phyloP scores from a whole-genome alignment of 495 filamentous ascomycete species.

The Massariosphaeria phaeospora region DNA sequence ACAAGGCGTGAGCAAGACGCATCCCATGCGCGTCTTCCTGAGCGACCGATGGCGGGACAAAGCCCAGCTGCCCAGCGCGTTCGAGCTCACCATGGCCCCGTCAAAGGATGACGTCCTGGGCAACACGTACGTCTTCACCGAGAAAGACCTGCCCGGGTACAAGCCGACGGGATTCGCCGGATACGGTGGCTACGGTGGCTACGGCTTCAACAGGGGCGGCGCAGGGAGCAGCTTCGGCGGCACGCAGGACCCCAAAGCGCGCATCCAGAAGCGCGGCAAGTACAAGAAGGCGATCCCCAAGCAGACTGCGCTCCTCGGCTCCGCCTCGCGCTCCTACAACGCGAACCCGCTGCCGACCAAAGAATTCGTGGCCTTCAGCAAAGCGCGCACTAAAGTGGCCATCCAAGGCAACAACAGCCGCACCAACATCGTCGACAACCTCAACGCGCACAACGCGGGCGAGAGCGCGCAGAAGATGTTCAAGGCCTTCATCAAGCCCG shows the following conservation, averaged over 20 bases:
- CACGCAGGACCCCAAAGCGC: constrained; percentile 24
- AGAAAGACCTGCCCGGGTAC: constrained; percentile 82
- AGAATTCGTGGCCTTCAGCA: constrained; percentile 61
- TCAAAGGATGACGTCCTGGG: constrained; percentile 38
- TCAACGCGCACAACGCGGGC: background rate
- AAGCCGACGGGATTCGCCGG: constrained; percentile 29
- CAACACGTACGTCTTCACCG: constrained; percentile 87
- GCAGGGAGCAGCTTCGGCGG: constrained; percentile 1
- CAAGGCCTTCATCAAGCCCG: constrained; percentile 21
- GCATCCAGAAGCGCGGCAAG: constrained; percentile 29
- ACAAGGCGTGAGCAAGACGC: background rate
- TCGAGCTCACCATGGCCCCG: constrained; percentile 40
- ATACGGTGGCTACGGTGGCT: no score
- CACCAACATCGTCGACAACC: constrained; percentile 20
- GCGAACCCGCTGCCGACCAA: constrained; percentile 70
- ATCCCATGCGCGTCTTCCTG: constrained; percentile 8
- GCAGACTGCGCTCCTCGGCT: constrained; percentile 71
- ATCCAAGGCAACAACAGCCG: constrained; percentile 26
- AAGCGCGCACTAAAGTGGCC: constrained; percentile 51
- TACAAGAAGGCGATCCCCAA: constrained; percentile 60
- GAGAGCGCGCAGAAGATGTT: constrained; percentile 15
- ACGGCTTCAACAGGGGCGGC: background rate
- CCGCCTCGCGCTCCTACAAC: constrained; percentile 68
- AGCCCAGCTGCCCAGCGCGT: constrained; percentile 8
- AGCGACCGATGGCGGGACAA: constrained; percentile 11